These are phyloP conservation scores for Lithospermum erythrorhizon DNA, from an alignment of 257 asterid genomes.

Conservation along the genomic window DNA sequence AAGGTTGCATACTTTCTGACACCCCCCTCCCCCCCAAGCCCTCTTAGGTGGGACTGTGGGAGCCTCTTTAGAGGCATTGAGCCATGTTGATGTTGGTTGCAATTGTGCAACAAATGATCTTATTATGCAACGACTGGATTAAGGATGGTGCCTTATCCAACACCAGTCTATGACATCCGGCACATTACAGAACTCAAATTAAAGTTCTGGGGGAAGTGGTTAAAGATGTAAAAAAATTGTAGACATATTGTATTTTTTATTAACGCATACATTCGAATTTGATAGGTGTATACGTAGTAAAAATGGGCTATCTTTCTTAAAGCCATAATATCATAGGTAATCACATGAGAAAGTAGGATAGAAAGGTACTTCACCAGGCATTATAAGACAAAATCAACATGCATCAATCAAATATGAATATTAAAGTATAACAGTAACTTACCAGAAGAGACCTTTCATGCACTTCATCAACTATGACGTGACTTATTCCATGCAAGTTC, in stretches of 20 bases:
- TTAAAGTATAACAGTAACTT: conserved; percentile 26
- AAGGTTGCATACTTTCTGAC: too few species aligned
- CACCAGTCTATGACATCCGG: neutral
- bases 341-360: neutral
- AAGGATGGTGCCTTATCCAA: too few species aligned
- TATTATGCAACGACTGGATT: neutral
- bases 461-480: conserved; percentile 94
- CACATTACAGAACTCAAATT: neutral
- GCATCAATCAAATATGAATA: too few species aligned
- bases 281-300: neutral
- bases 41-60: too few species aligned
- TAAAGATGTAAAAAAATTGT: neutral
- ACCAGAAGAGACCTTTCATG: conserved; percentile 98
- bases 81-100: too few species aligned
- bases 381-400: neutral
- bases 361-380: neutral
- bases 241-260: neutral
- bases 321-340: neutral
- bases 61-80: too few species aligned
- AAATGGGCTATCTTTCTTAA: too few species aligned
- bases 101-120: neutral
- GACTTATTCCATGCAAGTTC: conserved; percentile 72
- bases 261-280: neutral
- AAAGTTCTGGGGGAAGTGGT: neutral
- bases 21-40: too few species aligned